Conservation (phyloP, 371 early-diverging fungal species). For the Apophysomyces ossiformis region DNA sequence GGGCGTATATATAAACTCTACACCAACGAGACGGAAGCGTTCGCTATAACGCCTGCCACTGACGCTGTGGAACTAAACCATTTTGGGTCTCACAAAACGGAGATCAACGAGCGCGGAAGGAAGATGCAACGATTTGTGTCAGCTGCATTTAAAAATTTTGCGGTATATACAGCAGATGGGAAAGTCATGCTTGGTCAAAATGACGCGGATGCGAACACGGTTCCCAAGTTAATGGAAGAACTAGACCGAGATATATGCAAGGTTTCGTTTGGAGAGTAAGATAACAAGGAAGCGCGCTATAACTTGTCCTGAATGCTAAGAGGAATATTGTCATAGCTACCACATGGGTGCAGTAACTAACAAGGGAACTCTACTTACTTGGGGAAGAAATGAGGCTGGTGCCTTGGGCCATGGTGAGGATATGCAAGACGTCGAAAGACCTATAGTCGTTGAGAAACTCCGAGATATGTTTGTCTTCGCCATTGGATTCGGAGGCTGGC, state of each 20-base stretch:
- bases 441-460: slow-evolving; percentile 10
- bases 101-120: slow-evolving; percentile 8
- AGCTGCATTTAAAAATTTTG: slow-evolving; percentile 23
- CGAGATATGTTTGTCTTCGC: slow-evolving; percentile 27
- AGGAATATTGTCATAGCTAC: slow-evolving; percentile 25
- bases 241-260: slow-evolving; percentile 28
- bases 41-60: slow-evolving; percentile 6
- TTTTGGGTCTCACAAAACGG: slow-evolving; percentile 17
- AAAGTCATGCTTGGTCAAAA: slow-evolving; percentile 19
- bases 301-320: not conserved
- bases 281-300: not conserved
- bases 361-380: slow-evolving; percentile 42
- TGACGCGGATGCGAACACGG: slow-evolving; percentile 6
- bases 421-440: slow-evolving; percentile 7
- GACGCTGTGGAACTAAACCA: slow-evolving; percentile 15
- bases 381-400: slow-evolving; percentile 43
- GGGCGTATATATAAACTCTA: slow-evolving; percentile 21
- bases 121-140: slow-evolving; percentile 25
- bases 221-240: slow-evolving; percentile 12
- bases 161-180: slow-evolving; percentile 28
- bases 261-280: slow-evolving; percentile 40
- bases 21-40: not conserved
- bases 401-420: slow-evolving; percentile 41
- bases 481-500: slow-evolving; percentile 37
- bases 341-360: slow-evolving; percentile 52